Percentiles rank a stretch among this genome's conserved stretches.
Evolutionary conservation across 2,329 filamentous ascomycete species (phyloP).

Genomic region (Trichoderma pleuroti): DNA sequence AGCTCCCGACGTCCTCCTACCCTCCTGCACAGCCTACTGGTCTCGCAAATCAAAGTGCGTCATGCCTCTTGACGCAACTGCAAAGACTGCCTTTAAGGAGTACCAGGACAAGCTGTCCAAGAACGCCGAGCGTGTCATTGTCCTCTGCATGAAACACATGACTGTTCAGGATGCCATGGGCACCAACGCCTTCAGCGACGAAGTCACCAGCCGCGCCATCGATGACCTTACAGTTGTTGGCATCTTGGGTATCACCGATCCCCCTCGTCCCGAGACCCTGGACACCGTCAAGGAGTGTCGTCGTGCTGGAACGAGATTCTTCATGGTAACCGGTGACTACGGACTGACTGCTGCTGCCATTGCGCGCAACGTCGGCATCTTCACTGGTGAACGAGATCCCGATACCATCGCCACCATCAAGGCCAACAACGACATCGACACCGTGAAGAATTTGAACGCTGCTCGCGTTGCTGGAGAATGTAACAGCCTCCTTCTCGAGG

Average conservation of each 20-base stretch:
- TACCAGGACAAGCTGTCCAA: slow-evolving; percentile 40
- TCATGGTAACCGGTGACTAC: slow-evolving; percentile 49
- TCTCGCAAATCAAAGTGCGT: slow-evolving; percentile 31
- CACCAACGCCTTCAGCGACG: slow-evolving; percentile 50
- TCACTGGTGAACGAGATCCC: slow-evolving; percentile 47
- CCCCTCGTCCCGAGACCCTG: slow-evolving; percentile 42
- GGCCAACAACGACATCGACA: slow-evolving; percentile 9
- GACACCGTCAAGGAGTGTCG: slow-evolving; percentile 40
- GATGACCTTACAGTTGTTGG: slow-evolving; percentile 47
- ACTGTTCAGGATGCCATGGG: slow-evolving; percentile 39
- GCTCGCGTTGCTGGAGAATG: slow-evolving; percentile 24
- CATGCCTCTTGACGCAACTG: slow-evolving; percentile 34
- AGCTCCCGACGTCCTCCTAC: slow-evolving; percentile 49
- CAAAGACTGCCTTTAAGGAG: slow-evolving; percentile 32
- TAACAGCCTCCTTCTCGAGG: slow-evolving; percentile 43
- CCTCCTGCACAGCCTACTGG: slow-evolving; percentile 36
- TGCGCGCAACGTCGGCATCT: slow-evolving; percentile 62
- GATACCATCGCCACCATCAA: slow-evolving; percentile 32
- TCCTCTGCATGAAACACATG: slow-evolving; percentile 39
- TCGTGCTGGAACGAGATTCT: slow-evolving; percentile 44
- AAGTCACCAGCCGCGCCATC: slow-evolving; percentile 40
- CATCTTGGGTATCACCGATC: slow-evolving; percentile 50
- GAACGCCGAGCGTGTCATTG: slow-evolving; percentile 43
- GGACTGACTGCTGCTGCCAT: slow-evolving; percentile 61
- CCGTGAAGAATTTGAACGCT: slow-evolving; percentile 21